Base-by-base conservation (phyloP, 495 filamentous ascomycete genomes). In the Lophiostoma macrostomum region DNA sequence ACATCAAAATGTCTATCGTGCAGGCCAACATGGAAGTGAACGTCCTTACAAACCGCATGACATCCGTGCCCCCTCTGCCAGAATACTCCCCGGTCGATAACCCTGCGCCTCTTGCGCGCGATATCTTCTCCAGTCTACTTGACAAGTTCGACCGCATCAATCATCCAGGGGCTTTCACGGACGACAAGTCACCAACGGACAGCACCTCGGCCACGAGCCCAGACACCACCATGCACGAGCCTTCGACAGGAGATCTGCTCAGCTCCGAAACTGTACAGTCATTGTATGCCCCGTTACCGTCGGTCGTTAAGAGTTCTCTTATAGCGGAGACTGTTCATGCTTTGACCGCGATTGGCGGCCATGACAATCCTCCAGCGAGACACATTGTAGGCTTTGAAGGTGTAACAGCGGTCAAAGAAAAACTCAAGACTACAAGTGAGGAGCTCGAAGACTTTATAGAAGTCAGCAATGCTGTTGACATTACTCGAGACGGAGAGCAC, bases 381-480 rank as follows among this genome's bases (percentile, higher is more conserved):
- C 91, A 96, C 66, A 95, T 96, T 54, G 90, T 97, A 0, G 91
- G 93, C 1, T 85, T 87, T 61, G 93, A 97, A 66, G 90, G 88
- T 8, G 85, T 91, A 27, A 80, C 84, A 4, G 85, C 83, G 24
- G 90, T 98, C 16, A 95, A 94, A 60, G 93, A 97, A 74, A 96
- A 96, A 71, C 71, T 98, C 45, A 96, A 94, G 75, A 96, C 90
- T 18, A 86, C 96, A 1, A 94, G 88, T 45, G 91, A 97, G 66
- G 93, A 97, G 70, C 64, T 97, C 31, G 93, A 97, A 67, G 93
- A 96, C 50, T 97, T 96, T 71, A 84, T 96, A 25, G 88, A 93
- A 59, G 85, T 87, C 19, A 96, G 90, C 55, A 77, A 85, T 56
- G 85, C 85, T 0, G 89, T 91, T 29, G 90, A 93, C 67, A 86